Evolutionary conservation across 495 filamentous ascomycete species (phyloP), one percentile per base, ranked within the genome.

Genomic region (Neurospora sp.): DNA sequence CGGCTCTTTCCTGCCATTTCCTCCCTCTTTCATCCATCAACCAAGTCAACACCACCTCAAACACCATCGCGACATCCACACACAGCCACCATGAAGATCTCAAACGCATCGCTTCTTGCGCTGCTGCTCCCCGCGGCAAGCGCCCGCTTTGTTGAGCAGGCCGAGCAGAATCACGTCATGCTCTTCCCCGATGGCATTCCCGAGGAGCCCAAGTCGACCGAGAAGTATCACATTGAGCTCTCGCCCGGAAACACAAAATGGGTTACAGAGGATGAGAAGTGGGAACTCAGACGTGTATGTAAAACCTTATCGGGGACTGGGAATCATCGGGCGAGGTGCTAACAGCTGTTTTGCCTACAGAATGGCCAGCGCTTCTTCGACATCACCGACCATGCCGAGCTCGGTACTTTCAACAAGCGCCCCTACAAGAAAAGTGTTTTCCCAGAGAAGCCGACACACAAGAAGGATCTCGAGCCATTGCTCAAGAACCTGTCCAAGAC

Each of bases 201-300:
- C 3, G 71, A 74, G 27, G 73, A 77, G 4, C 59, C 80, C n/a
- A 75, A 82, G 5, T 77, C 82, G 39, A 77, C 76, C 39, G 87
- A 91, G 70, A 85, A 86, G 76, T 97, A 87, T 77, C 86, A 96
- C 41, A 91, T 99, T 73, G 94, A 99, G 84, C 82, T 97, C n/a
- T 85, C 88, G 18, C 95, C 94, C n/a, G 93, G 92, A 72, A 87
- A 93, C 75, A 94, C 89, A 31, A 82, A 85, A 82, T 96, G 92
- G 92, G 90, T 97, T 35, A 95, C 92, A 0, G 95, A 99, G 76
- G 93, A 97, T 39, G 90, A 97, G 83, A 99, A 99, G 83, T 97
- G 96, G 92, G 89, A 88, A 75, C 84, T 98, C 73, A 90, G 92
- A 80, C 84, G 94, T 75, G 94, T 97, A 88, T 71, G 90, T 82